Conservation (phyloP, 306 rosid genomes). For the Ormosia semicastrata region DNA sequence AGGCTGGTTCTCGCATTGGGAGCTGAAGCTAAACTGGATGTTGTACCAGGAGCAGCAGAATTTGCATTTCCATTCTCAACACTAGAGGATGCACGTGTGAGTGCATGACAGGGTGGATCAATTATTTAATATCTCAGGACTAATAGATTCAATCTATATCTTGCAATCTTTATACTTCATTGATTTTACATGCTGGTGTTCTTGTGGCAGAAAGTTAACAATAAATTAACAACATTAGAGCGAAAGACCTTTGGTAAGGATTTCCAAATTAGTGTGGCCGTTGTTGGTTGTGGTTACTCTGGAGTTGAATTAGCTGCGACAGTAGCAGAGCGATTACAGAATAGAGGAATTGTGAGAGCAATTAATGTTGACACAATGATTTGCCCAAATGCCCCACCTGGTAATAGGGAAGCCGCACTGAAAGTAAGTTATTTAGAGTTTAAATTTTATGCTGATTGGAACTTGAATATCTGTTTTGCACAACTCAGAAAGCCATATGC, state of each 20-base stretch:
- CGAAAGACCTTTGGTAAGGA: slow-evolving; percentile 70
- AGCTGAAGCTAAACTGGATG: slow-evolving; percentile 84
- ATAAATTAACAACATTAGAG: slow-evolving; percentile 68
- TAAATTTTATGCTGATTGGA: slow-evolving; percentile 11
- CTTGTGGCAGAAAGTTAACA: slow-evolving; percentile 68
- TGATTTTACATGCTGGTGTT: slow-evolving; percentile 26
- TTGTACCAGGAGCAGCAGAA: slow-evolving; percentile 87
- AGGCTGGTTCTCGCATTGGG: slow-evolving; percentile 99
- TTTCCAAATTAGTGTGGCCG: slow-evolving; percentile 69
- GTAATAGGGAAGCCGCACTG: slow-evolving; percentile 82
- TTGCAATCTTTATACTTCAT: background rate
- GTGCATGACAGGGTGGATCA: slow-evolving; percentile 24
- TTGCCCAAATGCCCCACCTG: slow-evolving; percentile 82
- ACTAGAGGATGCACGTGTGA: slow-evolving; percentile 83
- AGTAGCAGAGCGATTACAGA: slow-evolving; percentile 78
- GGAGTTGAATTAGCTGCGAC: slow-evolving; percentile 98
- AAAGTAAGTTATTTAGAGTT: slow-evolving; percentile 56
- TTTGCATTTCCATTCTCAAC: slow-evolving; percentile 89
- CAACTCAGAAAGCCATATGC: background rate
- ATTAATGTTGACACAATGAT: slow-evolving; percentile 66
- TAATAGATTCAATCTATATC: background rate
- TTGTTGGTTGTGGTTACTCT: slow-evolving; percentile 96
- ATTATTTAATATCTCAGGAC: slow-evolving; percentile 10
- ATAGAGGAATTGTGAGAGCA: slow-evolving; percentile 80
- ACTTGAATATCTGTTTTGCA: slow-evolving; percentile 1